Base-by-base conservation (phyloP, 1,139 yeast genomes). In the Williopsis jadinii region DNA sequence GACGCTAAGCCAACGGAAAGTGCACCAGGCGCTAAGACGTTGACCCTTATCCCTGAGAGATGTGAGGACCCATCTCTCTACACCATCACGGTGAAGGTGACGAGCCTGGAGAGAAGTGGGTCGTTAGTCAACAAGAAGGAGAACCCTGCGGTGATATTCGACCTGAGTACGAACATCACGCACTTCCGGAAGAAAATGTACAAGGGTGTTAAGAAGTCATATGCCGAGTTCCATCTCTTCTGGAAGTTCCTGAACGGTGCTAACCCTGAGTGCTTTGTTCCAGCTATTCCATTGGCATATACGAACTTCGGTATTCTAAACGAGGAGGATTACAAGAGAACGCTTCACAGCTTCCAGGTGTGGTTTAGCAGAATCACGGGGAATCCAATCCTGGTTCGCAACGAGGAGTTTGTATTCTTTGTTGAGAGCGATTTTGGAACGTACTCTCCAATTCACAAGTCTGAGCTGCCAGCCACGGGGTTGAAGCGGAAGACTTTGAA, bases 191-290 rank as follows among this genome's bases (percentile, higher is more conserved):
- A 85, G 46, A 65, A 75, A 9, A 61, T 65, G 6, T 90, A 84
- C 59, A 77, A 80, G 44, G 92, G 83, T 44, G 68, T 92, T 19
- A 77, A 95, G 49, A 75, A 97, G 44, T 83, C 96, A 0, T 85
- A 77, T 55, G 73, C 73, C 46, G 99, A 92, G 60, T 71, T 88
- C 49, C 75, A 74, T 35, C 77, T 79, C 51, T 77, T 94, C 55
- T 86, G 85, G 64, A 80, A 79, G 53, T 92, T 84, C 58, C 68
- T 90, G 50, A 77, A 80, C 45, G 77, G 82, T 19, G 84, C 95
- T 33, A 84, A 87, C 53, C 80, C 94, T 30, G 98, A 92, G 61
- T 90, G 94, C 46, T 88, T 92, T 63, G 92, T 94, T 5, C 97
- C 98, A 0, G 80, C 94, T 2, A 67, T 92, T 32, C 97, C 97